Evolutionary conservation across 257 asterid species (phyloP).

Genomic region (Ligustrum vulgare): DNA sequence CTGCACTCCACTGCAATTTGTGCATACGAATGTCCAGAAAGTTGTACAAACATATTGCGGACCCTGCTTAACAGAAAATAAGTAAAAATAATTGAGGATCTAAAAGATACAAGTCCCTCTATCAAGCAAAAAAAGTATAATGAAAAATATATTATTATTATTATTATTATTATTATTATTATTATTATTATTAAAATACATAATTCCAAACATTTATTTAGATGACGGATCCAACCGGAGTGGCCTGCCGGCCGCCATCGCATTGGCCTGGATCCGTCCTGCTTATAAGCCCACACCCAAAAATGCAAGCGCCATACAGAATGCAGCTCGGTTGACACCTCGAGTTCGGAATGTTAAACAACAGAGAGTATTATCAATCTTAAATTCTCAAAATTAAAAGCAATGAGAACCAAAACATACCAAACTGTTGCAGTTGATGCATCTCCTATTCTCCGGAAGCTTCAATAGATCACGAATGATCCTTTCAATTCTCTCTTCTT

Average conservation of each 20-base stretch:
- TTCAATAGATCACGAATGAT: conserved; percentile 72
- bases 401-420: conserved; percentile 32
- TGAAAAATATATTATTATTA: no score
- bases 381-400: background rate
- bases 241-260: no score
- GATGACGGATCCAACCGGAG: no score
- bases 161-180: no score
- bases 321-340: no score
- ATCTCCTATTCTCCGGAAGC: conserved; percentile 72
- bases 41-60: conserved; percentile 94
- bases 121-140: no score
- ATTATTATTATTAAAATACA: no score
- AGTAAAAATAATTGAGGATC: background rate
- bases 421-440: conserved; percentile 87
- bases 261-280: no score
- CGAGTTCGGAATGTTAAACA: background rate
- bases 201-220: no score
- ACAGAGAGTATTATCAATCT: background rate
- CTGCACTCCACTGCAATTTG: conserved; percentile 95
- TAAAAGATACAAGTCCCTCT: no score
- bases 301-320: no score
- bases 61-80: conserved; percentile 53
- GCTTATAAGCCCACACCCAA: no score
- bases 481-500: conserved; percentile 65
- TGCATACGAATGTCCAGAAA: conserved; percentile 91